These are phyloP conservation scores for Aspergillus sp. DNA, from an alignment of 2,329 filamentous ascomycete genomes.

Conservation along the genomic window DNA sequence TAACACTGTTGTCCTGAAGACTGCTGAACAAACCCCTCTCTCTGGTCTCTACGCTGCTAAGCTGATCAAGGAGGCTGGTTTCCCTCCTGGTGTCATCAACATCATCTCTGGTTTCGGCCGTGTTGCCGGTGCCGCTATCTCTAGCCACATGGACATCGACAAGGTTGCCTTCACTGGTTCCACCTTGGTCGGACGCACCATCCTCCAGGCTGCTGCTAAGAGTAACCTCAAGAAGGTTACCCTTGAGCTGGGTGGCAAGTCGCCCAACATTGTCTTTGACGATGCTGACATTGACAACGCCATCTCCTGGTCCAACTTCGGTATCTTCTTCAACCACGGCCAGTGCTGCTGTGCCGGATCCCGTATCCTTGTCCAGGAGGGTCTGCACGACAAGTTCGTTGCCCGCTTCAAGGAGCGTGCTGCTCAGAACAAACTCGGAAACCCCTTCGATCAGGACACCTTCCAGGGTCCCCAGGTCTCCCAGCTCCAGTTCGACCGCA, in stretches of 20 bases:
- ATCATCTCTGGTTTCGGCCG: conserved; percentile 73
- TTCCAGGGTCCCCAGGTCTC: conserved; percentile 87
- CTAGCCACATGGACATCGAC: conserved; percentile 63
- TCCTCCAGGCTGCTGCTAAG: conserved; percentile 62
- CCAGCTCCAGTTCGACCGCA: conserved; percentile 79
- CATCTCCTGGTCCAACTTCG: conserved; percentile 27
- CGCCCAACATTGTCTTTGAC: conserved; percentile 27
- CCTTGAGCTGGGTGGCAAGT: conserved; percentile 38
- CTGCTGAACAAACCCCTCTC: conserved; percentile 66
- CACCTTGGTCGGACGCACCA: conserved; percentile 59
- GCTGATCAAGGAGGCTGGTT: conserved; percentile 59
- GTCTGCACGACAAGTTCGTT: conserved; percentile 55
- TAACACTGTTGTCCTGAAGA: conserved; percentile 64
- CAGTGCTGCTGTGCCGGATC: conserved; percentile 28
- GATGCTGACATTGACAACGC: conserved; percentile 29
- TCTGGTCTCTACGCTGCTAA: conserved; percentile 61
- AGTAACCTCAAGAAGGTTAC: conserved; percentile 67
- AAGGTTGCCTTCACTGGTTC: conserved; percentile 66
- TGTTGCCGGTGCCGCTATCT: conserved; percentile 68
- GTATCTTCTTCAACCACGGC: conserved; percentile 29
- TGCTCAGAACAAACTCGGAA: conserved; percentile 70
- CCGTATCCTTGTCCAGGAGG: conserved; percentile 26
- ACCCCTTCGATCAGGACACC: conserved; percentile 73
- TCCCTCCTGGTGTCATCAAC: conserved; percentile 63
- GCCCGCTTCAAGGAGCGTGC: conserved; percentile 75